Conservation (phyloP, 164 flowering plant species). For the Umbilicus rupestris region DNA sequence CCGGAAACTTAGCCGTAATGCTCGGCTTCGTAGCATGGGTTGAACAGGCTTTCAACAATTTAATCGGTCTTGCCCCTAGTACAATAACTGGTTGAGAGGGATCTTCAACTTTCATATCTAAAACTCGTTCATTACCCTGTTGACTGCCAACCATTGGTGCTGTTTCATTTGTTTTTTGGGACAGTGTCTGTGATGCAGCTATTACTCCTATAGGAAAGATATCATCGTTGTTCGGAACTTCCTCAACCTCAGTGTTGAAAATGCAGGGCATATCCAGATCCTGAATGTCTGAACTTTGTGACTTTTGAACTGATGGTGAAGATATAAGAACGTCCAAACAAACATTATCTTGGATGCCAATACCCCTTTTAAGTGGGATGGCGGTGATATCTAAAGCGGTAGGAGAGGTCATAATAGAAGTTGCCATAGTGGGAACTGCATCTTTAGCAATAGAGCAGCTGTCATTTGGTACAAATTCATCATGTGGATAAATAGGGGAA, state of each 20-base stretch:
- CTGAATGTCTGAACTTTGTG: constrained; percentile 20
- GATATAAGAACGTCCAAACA: constrained; percentile 14
- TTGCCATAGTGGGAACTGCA: constrained; percentile 12
- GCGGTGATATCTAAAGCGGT: constrained; percentile 11
- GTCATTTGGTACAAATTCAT: constrained; percentile 17
- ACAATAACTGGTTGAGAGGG: constrained; percentile 2
- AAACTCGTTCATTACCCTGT: constrained; percentile 20
- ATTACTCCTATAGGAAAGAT: constrained; percentile 20
- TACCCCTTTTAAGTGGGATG: constrained; percentile 4
- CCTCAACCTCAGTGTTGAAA: constrained; percentile 63
- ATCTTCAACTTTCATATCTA: neutral
- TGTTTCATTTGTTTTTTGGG: constrained; percentile 15
- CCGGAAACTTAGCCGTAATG: constrained; percentile 21
- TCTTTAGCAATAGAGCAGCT: constrained; percentile 14
- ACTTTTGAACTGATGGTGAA: constrained; percentile 16
- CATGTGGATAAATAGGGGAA: constrained; percentile 31
- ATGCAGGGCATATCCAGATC: constrained; percentile 36
- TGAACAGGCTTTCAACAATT: constrained; percentile 12
- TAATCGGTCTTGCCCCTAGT: constrained; percentile 8
- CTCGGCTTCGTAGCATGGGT: constrained; percentile 6
- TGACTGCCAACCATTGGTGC: constrained; percentile 11
- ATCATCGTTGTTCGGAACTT: constrained; percentile 67
- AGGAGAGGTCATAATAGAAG: constrained; percentile 14
- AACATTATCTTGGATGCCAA: constrained; percentile 10
- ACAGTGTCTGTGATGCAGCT: constrained; percentile 3